Evolutionary conservation across 768 basidiomycete species (phyloP).

Genomic region (Pisolithus albus): DNA sequence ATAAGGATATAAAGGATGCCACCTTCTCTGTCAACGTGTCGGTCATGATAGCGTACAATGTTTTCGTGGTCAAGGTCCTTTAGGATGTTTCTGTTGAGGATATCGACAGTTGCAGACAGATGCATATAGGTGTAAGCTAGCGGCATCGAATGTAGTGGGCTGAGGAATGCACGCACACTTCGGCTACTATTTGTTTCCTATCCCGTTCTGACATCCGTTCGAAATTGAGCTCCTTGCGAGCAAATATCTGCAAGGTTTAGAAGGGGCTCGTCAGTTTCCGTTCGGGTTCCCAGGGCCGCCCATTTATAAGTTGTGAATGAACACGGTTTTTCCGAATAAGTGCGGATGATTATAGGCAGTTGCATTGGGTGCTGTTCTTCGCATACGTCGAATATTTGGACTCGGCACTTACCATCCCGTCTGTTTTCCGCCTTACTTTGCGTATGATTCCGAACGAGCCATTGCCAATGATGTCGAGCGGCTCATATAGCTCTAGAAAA

Average conservation of each 20-base stretch:
- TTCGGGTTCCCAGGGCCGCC: neutral
- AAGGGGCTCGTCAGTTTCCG: neutral
- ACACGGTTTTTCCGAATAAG: neutral
- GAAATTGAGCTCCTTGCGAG: constrained; percentile 95
- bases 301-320: neutral
- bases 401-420: constrained; percentile 60
- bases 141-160: neutral
- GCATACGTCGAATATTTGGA: constrained; percentile 3
- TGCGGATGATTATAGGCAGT: neutral
- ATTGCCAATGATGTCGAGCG: constrained; percentile 90
- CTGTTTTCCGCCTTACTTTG: constrained; percentile 80
- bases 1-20: constrained; percentile 96
- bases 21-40: constrained; percentile 82
- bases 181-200: constrained; percentile 92
- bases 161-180: constrained; percentile 66
- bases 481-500: constrained; percentile 75
- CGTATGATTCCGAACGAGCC: constrained; percentile 97
- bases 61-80: constrained; percentile 93
- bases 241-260: constrained; percentile 53
- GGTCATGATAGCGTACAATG: constrained; percentile 93
- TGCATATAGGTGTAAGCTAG: neutral
- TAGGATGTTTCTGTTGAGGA: constrained; percentile 74
- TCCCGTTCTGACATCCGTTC: constrained; percentile 95
- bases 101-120: neutral
- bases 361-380: neutral